Evolutionary conservation across 2,329 filamentous ascomycete genomes (phyloP).

Genomic region (Stemphylium lycopersici): DNA sequence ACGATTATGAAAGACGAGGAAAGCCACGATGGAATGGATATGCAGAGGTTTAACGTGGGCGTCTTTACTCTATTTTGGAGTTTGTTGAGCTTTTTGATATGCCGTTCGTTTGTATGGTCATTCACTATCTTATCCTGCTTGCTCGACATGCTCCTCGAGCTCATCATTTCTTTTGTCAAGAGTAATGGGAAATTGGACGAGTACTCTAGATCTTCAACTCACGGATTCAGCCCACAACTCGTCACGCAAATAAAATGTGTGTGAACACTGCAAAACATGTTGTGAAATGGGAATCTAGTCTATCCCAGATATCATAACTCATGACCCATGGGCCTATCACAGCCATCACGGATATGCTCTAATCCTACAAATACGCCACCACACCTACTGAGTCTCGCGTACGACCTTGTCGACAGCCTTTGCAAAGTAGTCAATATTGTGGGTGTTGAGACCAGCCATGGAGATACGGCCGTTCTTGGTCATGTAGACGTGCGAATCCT

Average conservation of each 20-base stretch:
- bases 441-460: conserved; percentile 95
- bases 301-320: not conserved
- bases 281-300: not conserved
- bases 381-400: conserved; percentile 54
- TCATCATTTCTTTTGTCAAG: too few relatives aligned
- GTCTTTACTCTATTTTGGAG: too few relatives aligned
- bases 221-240: not conserved
- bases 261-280: not conserved
- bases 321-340: not conserved
- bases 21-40: too few relatives aligned
- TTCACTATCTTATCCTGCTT: too few relatives aligned
- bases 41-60: not conserved
- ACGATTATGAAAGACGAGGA: too few relatives aligned
- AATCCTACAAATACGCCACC: not conserved
- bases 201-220: not conserved
- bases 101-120: too few relatives aligned
- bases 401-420: conserved; percentile 88
- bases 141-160: too few relatives aligned
- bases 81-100: too few relatives aligned
- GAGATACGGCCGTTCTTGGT: conserved; percentile 98
- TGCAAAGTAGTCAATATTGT: conserved; percentile 92
- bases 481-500: conserved; percentile 80
- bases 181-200: too few relatives aligned
- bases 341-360: not conserved
- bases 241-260: not conserved